Conservation (phyloP, 305 asterid genomes). For the Fraxinus nigra region DNA sequence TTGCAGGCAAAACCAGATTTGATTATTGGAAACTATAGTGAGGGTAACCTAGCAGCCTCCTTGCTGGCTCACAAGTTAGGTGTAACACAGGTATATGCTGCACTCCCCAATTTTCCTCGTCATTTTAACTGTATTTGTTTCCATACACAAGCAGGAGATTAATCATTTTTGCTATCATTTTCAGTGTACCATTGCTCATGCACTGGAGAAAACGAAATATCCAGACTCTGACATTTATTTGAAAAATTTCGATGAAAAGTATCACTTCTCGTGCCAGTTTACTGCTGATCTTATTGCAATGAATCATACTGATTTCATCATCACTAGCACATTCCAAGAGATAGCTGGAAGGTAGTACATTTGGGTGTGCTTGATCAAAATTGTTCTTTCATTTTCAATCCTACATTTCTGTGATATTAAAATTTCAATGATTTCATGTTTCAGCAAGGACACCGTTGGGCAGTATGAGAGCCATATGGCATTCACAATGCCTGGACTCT, state of each 20-base stretch:
- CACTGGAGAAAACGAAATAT: slow-evolving; percentile 80
- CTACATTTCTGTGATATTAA: not conserved
- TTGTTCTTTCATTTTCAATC: not conserved
- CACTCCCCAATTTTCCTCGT: not conserved
- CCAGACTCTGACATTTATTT: slow-evolving; percentile 69
- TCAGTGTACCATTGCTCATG: slow-evolving; percentile 80
- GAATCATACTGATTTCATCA: slow-evolving; percentile 82
- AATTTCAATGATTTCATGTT: slow-evolving; percentile 9
- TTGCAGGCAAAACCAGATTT: slow-evolving; percentile 70
- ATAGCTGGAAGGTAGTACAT: slow-evolving; percentile 68
- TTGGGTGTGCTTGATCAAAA: not conserved
- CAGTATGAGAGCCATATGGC: slow-evolving; percentile 82
- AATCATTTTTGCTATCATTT: not conserved
- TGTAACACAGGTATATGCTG: slow-evolving; percentile 56
- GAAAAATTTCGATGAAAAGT: slow-evolving; percentile 66
- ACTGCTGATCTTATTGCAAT: slow-evolving; percentile 77
- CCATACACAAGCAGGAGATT: not conserved
- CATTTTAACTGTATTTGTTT: not conserved
- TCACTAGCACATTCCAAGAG: slow-evolving; percentile 84
- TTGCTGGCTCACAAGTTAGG: slow-evolving; percentile 71
- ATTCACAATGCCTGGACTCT: slow-evolving; percentile 80
- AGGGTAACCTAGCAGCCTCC: slow-evolving; percentile 79
- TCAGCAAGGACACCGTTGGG: slow-evolving; percentile 77
- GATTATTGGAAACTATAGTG: slow-evolving; percentile 80
- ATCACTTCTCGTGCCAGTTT: slow-evolving; percentile 78